A percentile compares a stretch with the other conserved stretches of the same genome.
These are phyloP conservation scores for Tetrapisispora arboricola DNA, from an alignment of 805 yeast species.

Conservation along the genomic window DNA sequence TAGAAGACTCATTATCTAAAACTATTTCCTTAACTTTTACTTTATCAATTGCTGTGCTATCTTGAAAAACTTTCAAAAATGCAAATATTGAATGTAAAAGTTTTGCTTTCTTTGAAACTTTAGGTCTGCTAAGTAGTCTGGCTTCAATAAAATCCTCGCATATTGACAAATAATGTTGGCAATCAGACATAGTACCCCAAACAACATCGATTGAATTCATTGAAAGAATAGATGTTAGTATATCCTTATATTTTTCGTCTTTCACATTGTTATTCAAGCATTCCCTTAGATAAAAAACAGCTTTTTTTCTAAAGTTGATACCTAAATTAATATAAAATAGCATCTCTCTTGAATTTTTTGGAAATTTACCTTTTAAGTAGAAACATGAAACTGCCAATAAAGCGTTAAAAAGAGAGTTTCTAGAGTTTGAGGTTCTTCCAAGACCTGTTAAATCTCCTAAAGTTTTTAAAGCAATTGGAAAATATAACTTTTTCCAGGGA, in stretches of 20 bases:
- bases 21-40: constrained; percentile 9
- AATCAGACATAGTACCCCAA: constrained; percentile 85
- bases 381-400: constrained; percentile 74
- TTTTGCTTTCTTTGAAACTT: constrained; percentile 64
- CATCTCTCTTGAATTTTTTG: constrained; percentile 57
- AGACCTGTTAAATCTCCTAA: constrained; percentile 69
- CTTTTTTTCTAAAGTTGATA: constrained; percentile 63
- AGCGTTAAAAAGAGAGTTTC: constrained; percentile 70
- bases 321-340: constrained; percentile 64
- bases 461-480: constrained; percentile 74
- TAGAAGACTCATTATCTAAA: not conserved
- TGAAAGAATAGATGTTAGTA: constrained; percentile 68
- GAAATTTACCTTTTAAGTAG: constrained; percentile 63
- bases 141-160: constrained; percentile 66
- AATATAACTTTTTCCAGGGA: constrained; percentile 83
- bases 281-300: constrained; percentile 52
- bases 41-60: constrained; percentile 43
- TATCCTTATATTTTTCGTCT: constrained; percentile 69
- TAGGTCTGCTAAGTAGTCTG: constrained; percentile 56
- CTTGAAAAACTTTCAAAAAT: constrained; percentile 65
- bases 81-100: constrained; percentile 70
- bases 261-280: constrained; percentile 44
- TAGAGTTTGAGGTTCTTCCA: constrained; percentile 65
- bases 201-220: constrained; percentile 84
- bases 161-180: constrained; percentile 61